phyloP scores from a whole-genome alignment of 2,329 filamentous ascomycete genomes.

The Alternaria postmessia region DNA sequence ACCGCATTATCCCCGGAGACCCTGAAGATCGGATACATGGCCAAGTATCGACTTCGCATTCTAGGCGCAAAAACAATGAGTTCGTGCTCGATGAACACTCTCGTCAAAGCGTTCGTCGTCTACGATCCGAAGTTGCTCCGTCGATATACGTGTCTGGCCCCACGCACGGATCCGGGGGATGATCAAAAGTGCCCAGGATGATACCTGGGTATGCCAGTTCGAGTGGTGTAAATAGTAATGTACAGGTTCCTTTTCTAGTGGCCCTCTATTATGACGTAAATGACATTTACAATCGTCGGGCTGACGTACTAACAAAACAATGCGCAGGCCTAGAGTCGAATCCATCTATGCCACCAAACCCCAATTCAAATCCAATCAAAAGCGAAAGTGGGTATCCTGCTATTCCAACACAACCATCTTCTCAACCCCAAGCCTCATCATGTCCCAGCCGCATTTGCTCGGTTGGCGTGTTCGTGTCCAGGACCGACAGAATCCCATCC shows the following conservation, averaged over 20 bases:
- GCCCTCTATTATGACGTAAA: background rate
- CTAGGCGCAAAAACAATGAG: background rate
- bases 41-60: background rate
- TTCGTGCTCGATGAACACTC: background rate
- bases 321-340: background rate
- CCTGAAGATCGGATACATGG: background rate
- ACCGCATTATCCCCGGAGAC: slow-evolving; percentile 17
- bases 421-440: slow-evolving; percentile 1
- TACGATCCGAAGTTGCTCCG: slow-evolving; percentile 5
- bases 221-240: background rate
- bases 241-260: background rate
- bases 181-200: background rate
- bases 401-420: slow-evolving; percentile 1
- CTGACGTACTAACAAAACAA: background rate
- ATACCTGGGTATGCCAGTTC: slow-evolving; percentile 3
- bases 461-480: slow-evolving; percentile 7
- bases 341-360: background rate
- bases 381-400: slow-evolving; percentile 33
- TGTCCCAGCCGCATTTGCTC: slow-evolving; percentile 9
- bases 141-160: slow-evolving; percentile 1
- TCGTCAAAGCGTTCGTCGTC: slow-evolving; percentile 7
- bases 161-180: slow-evolving; percentile 1
- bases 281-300: background rate
- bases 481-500: slow-evolving; percentile 41
- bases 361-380: background rate